A percentile compares a stretch with the other conserved stretches of the same genome.
These are phyloP conservation scores for Candida pseudoviswanathii DNA, from an alignment of 1,139 yeast species.

Conservation along the genomic window DNA sequence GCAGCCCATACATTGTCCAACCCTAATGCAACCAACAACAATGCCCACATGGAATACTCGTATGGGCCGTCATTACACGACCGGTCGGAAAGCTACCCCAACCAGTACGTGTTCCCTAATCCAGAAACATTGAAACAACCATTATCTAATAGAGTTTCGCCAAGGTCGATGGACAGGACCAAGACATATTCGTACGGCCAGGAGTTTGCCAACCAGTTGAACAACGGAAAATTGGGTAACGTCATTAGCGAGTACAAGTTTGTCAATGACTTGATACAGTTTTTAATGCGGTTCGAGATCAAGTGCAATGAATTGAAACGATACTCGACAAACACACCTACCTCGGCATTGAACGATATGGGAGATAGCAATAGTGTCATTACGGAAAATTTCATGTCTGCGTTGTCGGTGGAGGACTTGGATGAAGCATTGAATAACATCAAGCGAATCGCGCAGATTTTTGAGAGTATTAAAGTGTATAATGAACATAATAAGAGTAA, in stretches of 20 bases:
- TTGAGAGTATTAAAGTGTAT: conserved; percentile 12
- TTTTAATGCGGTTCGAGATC: conserved; percentile 15
- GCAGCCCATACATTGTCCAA: not conserved
- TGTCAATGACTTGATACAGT: conserved; percentile 14
- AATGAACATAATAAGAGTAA: conserved; percentile 6
- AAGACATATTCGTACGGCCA: conserved; percentile 1
- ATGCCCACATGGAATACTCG: conserved; percentile 9
- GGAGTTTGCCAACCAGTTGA: conserved; percentile 1
- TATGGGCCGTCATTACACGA: conserved; percentile 13
- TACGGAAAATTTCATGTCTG: conserved; percentile 9
- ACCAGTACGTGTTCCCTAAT: conserved; percentile 14
- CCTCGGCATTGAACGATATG: not conserved
- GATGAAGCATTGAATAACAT: conserved; percentile 13
- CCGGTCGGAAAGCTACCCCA: conserved; percentile 17
- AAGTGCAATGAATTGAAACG: conserved; percentile 12
- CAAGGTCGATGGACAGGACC: conserved; percentile 12
- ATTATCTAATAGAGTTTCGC: conserved; percentile 8
- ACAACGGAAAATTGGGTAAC: not conserved
- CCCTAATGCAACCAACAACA: not conserved
- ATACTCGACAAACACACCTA: not conserved
- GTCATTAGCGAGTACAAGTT: conserved; percentile 8
- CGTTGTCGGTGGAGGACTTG: conserved; percentile 10
- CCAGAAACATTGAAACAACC: conserved; percentile 9
- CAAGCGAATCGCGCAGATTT: conserved; percentile 11
- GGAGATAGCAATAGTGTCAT: not conserved